Evolutionary conservation across 352 stramenopile genomes (phyloP).

Genomic region (Nothophytophthora sp.): DNA sequence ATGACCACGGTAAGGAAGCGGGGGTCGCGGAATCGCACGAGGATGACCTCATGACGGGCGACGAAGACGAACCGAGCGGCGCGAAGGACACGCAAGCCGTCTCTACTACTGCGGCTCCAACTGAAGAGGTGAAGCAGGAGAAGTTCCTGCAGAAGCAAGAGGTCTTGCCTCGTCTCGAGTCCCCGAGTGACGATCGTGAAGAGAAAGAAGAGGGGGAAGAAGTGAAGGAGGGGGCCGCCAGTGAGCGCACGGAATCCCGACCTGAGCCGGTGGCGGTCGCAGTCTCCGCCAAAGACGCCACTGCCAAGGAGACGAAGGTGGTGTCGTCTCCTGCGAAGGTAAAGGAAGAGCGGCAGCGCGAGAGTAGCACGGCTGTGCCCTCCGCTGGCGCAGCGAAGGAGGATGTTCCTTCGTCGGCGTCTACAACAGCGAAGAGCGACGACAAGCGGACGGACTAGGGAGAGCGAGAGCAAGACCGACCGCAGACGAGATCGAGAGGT

Average conservation of each 20-base stretch:
- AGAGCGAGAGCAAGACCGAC: constrained; percentile 11
- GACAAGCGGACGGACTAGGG: constrained; percentile 22
- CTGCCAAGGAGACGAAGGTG: no score
- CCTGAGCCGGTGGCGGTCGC: no score
- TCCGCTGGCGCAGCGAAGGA: constrained; percentile 8
- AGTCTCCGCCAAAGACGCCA: no score
- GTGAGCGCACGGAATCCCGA: constrained; percentile 2
- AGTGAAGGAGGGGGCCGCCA: background rate
- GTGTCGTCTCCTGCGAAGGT: constrained; percentile 4
- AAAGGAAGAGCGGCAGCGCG: constrained; percentile 7
- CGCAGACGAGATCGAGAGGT: background rate
- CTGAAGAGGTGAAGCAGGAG: constrained; percentile 8
- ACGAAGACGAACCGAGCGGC: background rate
- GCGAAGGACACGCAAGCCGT: no score
- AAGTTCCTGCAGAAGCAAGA: no score
- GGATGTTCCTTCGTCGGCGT: constrained; percentile 3
- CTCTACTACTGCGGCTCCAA: no score
- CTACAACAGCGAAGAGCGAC: constrained; percentile 14
- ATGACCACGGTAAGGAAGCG: constrained; percentile 12
- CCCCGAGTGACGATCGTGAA: no score
- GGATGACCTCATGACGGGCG: constrained; percentile 31
- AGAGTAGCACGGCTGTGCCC: constrained; percentile 1
- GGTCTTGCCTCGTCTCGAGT: no score
- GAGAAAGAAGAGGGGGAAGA: constrained; percentile 1
- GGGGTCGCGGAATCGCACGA: constrained; percentile 7